Base-by-base conservation (phyloP, 2,329 filamentous ascomycete species). In the Fusarium bulbicola region DNA sequence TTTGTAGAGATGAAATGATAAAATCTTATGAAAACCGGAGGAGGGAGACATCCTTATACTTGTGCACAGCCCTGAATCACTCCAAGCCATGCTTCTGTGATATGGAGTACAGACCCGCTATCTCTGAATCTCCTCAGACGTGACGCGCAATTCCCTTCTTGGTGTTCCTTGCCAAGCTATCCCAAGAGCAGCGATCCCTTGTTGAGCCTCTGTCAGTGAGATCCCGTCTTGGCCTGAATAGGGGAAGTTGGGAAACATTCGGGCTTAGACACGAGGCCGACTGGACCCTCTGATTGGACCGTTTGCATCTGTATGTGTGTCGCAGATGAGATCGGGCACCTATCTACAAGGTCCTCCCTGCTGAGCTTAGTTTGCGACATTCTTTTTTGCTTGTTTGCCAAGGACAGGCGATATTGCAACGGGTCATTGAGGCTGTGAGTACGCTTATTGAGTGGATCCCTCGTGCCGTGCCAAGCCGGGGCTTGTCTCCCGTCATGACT, bases 311-410 rank as follows among this genome's bases (percentile, higher is more conserved):
- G 21, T 63, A 65, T 74, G 63, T 68, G 40, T 63, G 66, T 76
- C 63, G 45, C 71, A 74, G 56, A 59, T 60, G 50, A 77, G 76
- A 77, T 77, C 76, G 76, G 76, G 76, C 75, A 77, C 70, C 73
- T 64, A 75, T 69, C 72, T 72, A 66, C 70, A 46, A 58, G 60
- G 63, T 36, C 13, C 39, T 40, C 64, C 64, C 60, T 68, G 63
- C 53, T 32, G 13, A 57, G 42, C 28, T 20, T 49, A 47, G 65
- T 49, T 69, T 68, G 65, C 50, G 66, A 65, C 64, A 39, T 13
- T 28, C 21, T 37, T 30, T 30, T 57, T 36, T 32, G 46, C 46
- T 49, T 32, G 24, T 21, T 37, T 50, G 52, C 59, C 46, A 62
- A 40, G 20, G 11, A 7, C 32, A 65, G 64, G 52, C 59, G 62